These are phyloP conservation scores for Closterium sp. DNA, from an alignment of 139 green algal species.

Conservation along the genomic window DNA sequence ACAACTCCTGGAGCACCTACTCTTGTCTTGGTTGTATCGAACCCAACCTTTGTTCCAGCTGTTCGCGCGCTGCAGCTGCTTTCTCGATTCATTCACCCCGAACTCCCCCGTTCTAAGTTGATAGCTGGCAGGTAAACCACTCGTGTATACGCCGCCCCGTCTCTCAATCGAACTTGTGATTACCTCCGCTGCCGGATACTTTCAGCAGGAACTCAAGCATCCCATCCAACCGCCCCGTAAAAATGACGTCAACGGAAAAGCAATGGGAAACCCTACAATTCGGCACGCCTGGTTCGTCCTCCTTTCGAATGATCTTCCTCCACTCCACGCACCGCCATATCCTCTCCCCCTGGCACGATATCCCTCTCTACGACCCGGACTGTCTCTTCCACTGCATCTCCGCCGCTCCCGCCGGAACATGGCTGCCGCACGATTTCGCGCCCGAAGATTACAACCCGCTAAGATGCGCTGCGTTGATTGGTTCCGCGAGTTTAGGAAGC, in stretches of 20 bases:
- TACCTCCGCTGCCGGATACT: no score
- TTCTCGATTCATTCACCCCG: background rate
- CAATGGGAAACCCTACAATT: background rate
- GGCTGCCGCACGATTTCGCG: background rate
- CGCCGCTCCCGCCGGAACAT: background rate
- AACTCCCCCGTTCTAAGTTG: background rate
- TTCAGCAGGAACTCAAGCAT: no score
- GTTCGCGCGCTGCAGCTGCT: no score
- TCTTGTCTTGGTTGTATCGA: no score
- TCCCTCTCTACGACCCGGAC: background rate
- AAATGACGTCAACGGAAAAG: background rate
- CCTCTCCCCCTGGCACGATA: background rate
- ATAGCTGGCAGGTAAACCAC: background rate
- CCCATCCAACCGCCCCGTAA: background rate
- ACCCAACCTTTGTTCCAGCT: no score
- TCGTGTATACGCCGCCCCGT: background rate
- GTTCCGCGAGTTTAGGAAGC: background rate
- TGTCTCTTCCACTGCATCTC: background rate
- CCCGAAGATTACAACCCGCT: background rate
- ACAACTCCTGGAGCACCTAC: no score
- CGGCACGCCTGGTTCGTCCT: background rate
- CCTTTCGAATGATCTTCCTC: background rate
- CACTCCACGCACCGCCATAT: background rate
- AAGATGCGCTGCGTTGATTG: background rate
- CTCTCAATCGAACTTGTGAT: background rate